Evolutionary conservation across 1,284 basidiomycete genomes (phyloP).

Genomic region (Termitomyces sp.): DNA sequence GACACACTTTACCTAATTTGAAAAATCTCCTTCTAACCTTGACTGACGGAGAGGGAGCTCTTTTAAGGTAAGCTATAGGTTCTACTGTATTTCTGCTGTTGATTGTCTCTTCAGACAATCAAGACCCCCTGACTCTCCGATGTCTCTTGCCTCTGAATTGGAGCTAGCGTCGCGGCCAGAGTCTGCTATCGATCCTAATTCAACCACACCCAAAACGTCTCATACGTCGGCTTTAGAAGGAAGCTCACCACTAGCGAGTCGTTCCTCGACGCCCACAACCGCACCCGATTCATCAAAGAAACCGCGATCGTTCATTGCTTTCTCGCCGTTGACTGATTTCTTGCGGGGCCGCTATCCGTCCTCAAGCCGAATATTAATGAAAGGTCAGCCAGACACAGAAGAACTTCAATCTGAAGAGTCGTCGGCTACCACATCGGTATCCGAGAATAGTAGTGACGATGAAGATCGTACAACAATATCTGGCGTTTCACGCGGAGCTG

Average conservation of each 20-base stretch:
- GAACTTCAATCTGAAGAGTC: slow-evolving; percentile 12
- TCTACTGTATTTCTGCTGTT: background rate
- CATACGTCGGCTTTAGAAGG: slow-evolving; percentile 26
- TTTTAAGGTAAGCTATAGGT: slow-evolving; percentile 37
- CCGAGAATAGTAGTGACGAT: slow-evolving; percentile 26
- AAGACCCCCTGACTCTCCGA: slow-evolving; percentile 24
- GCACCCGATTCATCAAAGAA: slow-evolving; percentile 33
- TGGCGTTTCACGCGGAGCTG: slow-evolving; percentile 29
- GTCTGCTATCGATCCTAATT: slow-evolving; percentile 22
- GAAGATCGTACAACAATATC: slow-evolving; percentile 61
- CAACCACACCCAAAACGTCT: slow-evolving; percentile 35
- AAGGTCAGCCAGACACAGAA: slow-evolving; percentile 14
- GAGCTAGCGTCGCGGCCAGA: slow-evolving; percentile 20
- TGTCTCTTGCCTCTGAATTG: slow-evolving; percentile 23
- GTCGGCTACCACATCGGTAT: slow-evolving; percentile 11
- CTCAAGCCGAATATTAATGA: slow-evolving; percentile 24
- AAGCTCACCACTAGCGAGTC: slow-evolving; percentile 42
- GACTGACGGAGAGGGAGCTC: slow-evolving; percentile 56
- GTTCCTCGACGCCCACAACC: slow-evolving; percentile 49
- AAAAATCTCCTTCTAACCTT: slow-evolving; percentile 91
- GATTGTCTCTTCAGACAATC: slow-evolving; percentile 15
- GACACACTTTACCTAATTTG: slow-evolving; percentile 94
- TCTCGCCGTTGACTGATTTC: slow-evolving; percentile 61
- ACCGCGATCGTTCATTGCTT: slow-evolving; percentile 41
- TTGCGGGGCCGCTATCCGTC: slow-evolving; percentile 56